These are phyloP conservation scores for Auxenochlorella pyrenoidosa DNA, from an alignment of 139 green algal genomes.

Conservation along the genomic window DNA sequence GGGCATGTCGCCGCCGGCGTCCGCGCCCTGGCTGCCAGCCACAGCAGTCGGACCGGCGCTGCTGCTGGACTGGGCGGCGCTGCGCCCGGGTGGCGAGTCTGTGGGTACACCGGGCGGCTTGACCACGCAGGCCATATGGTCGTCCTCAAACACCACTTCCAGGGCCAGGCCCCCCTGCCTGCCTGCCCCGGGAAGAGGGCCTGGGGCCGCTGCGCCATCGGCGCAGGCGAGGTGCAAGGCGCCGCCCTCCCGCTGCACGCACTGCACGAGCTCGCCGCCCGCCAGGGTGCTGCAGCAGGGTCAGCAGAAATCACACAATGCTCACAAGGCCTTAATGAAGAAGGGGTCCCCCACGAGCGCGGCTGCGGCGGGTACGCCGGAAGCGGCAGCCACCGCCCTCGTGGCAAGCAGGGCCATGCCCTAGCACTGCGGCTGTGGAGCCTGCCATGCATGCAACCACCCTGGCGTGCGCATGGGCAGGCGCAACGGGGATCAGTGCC, in stretches of 20 bases:
- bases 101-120: slow-evolving; percentile 42
- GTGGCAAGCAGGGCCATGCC: too few species aligned
- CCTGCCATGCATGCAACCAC: too few species aligned
- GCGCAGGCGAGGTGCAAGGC: neutral
- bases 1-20: neutral
- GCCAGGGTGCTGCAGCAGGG: neutral
- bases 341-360: too few species aligned
- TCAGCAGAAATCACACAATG: too few species aligned
- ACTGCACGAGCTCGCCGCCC: slow-evolving; percentile 16
- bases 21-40: too few species aligned
- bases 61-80: neutral
- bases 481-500: too few species aligned
- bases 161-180: neutral
- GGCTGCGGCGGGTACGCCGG: too few species aligned
- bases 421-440: too few species aligned
- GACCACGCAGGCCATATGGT: slow-evolving; percentile 53
- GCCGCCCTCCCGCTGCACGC: neutral
- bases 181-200: too few species aligned
- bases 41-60: neutral
- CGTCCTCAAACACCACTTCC: slow-evolving; percentile 57
- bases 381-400: too few species aligned
- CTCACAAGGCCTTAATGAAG: too few species aligned
- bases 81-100: neutral
- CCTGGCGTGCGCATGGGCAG: too few species aligned
- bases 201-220: neutral